These are phyloP conservation scores for Tritrichomonas musculus DNA, from an alignment of 208 protist genomes.

Conservation along the genomic window DNA sequence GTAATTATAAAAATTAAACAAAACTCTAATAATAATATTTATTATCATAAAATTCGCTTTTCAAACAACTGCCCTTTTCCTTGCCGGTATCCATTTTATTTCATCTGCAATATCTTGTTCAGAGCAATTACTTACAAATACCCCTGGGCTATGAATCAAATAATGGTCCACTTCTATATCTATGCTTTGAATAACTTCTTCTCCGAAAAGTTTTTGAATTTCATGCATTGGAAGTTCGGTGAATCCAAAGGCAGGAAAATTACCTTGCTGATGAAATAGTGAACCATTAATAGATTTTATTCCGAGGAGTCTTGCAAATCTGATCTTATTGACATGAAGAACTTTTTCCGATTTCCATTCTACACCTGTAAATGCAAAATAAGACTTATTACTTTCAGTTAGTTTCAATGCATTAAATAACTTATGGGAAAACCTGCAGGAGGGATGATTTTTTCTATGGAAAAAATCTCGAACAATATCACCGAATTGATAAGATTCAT, in stretches of 20 bases:
- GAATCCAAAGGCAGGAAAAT: slow-evolving; percentile 8
- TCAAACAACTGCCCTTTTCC: too few relatives aligned
- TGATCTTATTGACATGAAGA: not conserved
- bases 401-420: not conserved
- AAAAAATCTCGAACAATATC: not conserved
- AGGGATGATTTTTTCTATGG: not conserved
- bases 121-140: not conserved
- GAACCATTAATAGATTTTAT: slow-evolving; percentile 33
- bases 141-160: not conserved
- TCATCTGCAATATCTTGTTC: not conserved
- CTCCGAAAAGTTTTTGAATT: not conserved
- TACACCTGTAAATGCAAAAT: not conserved
- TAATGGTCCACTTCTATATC: not conserved
- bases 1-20: too few relatives aligned
- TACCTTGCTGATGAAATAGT: not conserved
- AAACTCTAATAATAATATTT: too few relatives aligned
- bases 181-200: not conserved
- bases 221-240: not conserved
- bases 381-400: not conserved
- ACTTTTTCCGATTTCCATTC: not conserved
- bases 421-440: not conserved
- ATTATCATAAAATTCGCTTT: too few relatives aligned
- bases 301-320: not conserved
- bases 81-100: too few relatives aligned
- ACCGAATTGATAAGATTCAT: not conserved